Percentiles rank a stretch among this genome's conserved stretches.
These are phyloP conservation scores for Passalora sequoiae DNA, from an alignment of 2,329 filamentous ascomycete species.

Conservation along the genomic window DNA sequence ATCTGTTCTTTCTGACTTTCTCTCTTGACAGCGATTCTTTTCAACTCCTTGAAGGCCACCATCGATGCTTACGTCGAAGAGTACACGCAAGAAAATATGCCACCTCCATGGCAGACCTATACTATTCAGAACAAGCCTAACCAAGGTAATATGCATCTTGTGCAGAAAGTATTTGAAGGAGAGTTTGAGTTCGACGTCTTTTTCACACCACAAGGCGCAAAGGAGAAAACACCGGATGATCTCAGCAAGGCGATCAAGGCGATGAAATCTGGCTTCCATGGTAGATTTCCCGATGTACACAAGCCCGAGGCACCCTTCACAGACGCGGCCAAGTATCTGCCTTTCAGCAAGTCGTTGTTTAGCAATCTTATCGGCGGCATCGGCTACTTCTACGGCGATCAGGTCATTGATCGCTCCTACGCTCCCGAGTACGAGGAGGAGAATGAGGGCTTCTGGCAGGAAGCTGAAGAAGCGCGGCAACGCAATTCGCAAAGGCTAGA, in stretches of 20 bases:
- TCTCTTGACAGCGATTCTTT: constrained; percentile 53
- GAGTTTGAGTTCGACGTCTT: constrained; percentile 88
- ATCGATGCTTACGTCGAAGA: constrained; percentile 56
- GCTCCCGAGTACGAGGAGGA: constrained; percentile 93
- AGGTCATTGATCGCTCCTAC: constrained; percentile 83
- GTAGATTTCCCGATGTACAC: constrained; percentile 69
- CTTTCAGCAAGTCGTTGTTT: constrained; percentile 83
- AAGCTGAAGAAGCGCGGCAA: constrained; percentile 71
- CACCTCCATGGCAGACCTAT: constrained; percentile 81
- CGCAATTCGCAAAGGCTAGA: constrained; percentile 65
- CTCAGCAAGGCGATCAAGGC: constrained; percentile 65
- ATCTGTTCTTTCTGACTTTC: constrained; percentile 36
- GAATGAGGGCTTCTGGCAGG: constrained; percentile 92
- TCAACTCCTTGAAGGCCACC: constrained; percentile 58
- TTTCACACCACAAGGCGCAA: constrained; percentile 70
- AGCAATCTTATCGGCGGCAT: constrained; percentile 92
- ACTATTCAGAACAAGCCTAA: constrained; percentile 66
- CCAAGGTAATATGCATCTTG: constrained; percentile 73
- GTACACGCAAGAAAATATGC: constrained; percentile 61
- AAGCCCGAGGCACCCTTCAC: constrained; percentile 71
- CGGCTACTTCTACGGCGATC: constrained; percentile 88
- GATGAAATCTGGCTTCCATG: constrained; percentile 63
- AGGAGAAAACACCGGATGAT: constrained; percentile 45
- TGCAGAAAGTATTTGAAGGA: constrained; percentile 89
- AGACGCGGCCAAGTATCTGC: constrained; percentile 60